Evolutionary conservation across 2,329 filamentous ascomycete species (phyloP).

Genomic region (Magnaporthiopsis incrustans): DNA sequence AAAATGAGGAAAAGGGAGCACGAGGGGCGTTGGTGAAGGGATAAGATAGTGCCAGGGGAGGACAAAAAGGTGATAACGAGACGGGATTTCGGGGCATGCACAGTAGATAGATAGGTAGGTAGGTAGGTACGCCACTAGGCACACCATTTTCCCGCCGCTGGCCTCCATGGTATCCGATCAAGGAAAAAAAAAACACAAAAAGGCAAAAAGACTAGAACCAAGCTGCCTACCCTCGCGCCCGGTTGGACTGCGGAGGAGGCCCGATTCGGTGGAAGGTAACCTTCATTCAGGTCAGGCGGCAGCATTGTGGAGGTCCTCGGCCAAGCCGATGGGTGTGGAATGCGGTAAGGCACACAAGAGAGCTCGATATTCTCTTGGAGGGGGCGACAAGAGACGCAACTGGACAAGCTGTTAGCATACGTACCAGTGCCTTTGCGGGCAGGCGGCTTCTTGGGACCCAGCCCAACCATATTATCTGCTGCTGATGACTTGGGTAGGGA

Average conservation of each 20-base stretch:
- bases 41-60: too few relatives aligned
- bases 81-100: background rate
- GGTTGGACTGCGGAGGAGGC: background rate
- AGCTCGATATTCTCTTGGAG: background rate
- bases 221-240: background rate
- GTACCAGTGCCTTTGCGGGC: conserved; percentile 43
- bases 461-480: conserved; percentile 46
- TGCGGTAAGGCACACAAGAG: background rate
- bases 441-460: conserved; percentile 55
- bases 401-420: conserved; percentile 11
- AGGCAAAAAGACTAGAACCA: background rate
- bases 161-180: background rate
- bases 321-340: background rate
- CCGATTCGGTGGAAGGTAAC: background rate
- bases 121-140: background rate
- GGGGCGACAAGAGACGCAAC: background rate
- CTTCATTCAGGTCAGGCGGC: background rate
- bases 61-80: background rate
- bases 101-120: too few relatives aligned
- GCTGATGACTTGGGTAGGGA: background rate
- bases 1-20: background rate
- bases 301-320: background rate
- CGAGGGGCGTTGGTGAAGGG: too few relatives aligned
- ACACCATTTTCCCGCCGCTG: background rate
- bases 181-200: background rate